Conservation (phyloP, 257 asterid species). For the Penstemon barbatus region DNA sequence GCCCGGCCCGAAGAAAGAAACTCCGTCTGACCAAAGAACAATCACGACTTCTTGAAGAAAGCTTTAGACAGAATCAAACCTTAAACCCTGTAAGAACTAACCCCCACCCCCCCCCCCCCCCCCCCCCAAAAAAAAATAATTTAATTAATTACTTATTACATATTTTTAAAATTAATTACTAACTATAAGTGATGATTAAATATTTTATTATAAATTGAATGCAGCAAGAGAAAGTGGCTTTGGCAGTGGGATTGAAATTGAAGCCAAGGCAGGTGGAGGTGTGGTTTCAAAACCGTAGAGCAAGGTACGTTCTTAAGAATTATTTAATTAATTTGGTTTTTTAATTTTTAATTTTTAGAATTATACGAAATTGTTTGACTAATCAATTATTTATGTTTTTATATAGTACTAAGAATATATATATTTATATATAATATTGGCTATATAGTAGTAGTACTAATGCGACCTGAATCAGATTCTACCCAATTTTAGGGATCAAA, state of each 20-base stretch:
- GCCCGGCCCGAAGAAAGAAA: conserved; percentile 60
- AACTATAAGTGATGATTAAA: not conserved
- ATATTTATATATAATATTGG: too few relatives aligned
- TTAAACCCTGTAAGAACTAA: conserved; percentile 53
- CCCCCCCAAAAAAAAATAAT: too few relatives aligned
- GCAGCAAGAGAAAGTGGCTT: conserved; percentile 75
- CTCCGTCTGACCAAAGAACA: conserved; percentile 74
- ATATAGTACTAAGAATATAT: not conserved
- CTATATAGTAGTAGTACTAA: conserved; percentile 5
- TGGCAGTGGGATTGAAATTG: conserved; percentile 59
- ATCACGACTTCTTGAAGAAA: conserved; percentile 77
- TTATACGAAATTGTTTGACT: not conserved
- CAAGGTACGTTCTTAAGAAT: conserved; percentile 54
- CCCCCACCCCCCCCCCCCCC: too few relatives aligned
- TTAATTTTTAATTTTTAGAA: too few relatives aligned
- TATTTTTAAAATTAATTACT: not conserved
- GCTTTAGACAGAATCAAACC: conserved; percentile 66
- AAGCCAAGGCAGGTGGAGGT: conserved; percentile 89
- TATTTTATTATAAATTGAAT: not conserved
- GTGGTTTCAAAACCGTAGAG: conserved; percentile 95
- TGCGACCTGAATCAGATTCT: conserved; percentile 38
- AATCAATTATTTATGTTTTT: not conserved
- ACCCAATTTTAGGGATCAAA: conserved; percentile 26
- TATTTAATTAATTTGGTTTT: not conserved
- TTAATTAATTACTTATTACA: not conserved